Conservation (phyloP, 2,329 filamentous ascomycete genomes). For the Penicillium sp. region DNA sequence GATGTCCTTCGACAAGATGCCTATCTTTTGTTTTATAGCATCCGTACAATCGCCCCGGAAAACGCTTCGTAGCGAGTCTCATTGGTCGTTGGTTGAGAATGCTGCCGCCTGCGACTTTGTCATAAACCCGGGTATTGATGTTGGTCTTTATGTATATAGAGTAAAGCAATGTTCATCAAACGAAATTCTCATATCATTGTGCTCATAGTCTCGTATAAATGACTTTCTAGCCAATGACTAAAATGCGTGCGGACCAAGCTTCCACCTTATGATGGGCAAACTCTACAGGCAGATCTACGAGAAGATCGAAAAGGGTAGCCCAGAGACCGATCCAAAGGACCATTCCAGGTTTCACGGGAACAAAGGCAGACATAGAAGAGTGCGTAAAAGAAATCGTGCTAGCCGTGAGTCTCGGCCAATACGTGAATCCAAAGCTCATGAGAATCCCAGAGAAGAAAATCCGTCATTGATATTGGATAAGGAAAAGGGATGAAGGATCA, state of each 20-base stretch:
- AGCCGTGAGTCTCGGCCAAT: neutral
- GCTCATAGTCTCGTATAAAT: neutral
- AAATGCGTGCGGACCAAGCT: neutral
- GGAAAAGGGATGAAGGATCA: constrained; percentile 28
- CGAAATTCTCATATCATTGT: neutral
- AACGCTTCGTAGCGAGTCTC: neutral
- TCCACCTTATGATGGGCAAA: neutral
- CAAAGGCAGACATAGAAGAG: neutral
- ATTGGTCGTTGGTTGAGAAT: neutral
- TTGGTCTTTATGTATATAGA: neutral
- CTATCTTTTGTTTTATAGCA: constrained; percentile 80
- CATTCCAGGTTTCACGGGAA: neutral
- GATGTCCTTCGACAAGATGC: constrained; percentile 84
- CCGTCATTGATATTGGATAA: constrained; percentile 34
- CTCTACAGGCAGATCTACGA: neutral
- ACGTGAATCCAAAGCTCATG: neutral
- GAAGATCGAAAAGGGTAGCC: neutral
- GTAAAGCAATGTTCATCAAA: neutral
- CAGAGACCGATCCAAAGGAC: neutral
- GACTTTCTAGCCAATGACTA: neutral
- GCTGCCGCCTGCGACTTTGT: neutral
- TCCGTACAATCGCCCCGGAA: constrained; percentile 32
- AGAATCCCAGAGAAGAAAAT: constrained; percentile 24
- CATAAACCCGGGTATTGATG: neutral
- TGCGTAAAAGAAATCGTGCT: neutral